Base-by-base conservation (phyloP, 1,284 basidiomycete genomes). In the Ustilago curta region DNA sequence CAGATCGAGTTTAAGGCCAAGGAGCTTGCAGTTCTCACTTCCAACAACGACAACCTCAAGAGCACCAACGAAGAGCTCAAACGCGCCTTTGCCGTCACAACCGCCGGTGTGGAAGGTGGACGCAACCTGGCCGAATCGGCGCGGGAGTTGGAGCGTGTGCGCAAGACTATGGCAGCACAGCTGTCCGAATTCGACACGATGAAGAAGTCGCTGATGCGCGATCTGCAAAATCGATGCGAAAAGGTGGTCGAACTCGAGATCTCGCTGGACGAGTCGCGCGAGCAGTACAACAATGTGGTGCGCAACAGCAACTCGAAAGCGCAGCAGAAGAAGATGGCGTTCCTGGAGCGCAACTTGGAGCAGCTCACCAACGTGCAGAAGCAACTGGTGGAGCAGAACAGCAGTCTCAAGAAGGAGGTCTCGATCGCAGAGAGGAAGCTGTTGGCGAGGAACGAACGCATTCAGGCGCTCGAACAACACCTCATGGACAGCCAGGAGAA, bases 161-260 rank as follows among this genome's bases (percentile, higher is more conserved):
- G 97, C 80, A 97, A 98, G 87, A 93, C 94, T 19, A 95, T 98
- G 87, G 95, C 95, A 77, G 91, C 94, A 23, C 97, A 99, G 85
- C 91, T 97, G 75, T 93, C 95, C 76, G 97, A 99, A 85, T 99
- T 99, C 85, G 97, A 99, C 85, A 92, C 92, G 37, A 94, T 98
- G 84, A 99, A 99, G 90, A 97, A 97, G 88, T 96, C 93, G 68
- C 89, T 99, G 77, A 97, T 99, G 93, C 92, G 94, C 52, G 97
- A 99, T 88, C 87, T 99, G 76, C 97, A 98, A 88, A 97, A 99
- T 86, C 94, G 97, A 48, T 99, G 97, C 86, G 97, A 99, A 88
- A 99, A 99, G 91, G 95, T 99, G 45, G 96, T 99, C 64, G 97
- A 99, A 87, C 90, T 99, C 51, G 97, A 99, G 87, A 98, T 99